Base-by-base conservation (phyloP, 2,329 filamentous ascomycete species). In the Fusarium humuli region DNA sequence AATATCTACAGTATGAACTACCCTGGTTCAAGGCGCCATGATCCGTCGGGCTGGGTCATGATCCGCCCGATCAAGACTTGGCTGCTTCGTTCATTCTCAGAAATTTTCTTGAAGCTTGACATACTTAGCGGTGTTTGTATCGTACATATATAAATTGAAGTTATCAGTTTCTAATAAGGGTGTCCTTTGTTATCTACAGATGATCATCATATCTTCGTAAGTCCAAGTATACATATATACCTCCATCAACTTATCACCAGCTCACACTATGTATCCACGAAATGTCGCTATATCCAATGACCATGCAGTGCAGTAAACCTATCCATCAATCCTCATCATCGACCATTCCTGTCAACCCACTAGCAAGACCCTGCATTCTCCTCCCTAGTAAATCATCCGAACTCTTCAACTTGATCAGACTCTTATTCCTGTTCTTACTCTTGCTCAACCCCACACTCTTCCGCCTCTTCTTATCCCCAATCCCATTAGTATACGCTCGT, bases 291-390 rank as follows among this genome's bases (percentile, higher is more conserved):
- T 27, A 37, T 46, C 20, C 22, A 45, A 49, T 41, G 37, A 61
- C 25, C 47, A 32, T 42, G 27, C 40, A 42, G 7, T 16, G 25
- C 29, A 52, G 18, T 20, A 29, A 42, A 25, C 50, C 37, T 42
- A 41, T 34, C 44, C 14, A 49, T 69, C 70, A 80, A 37, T 81
- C 79, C 20, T 85, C 84, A 59, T 84, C 82, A 3, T 80, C 80
- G 52, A 82, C 80, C 57, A 82, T 66, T 14, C 86, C 84, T 25
- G 86, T 86, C 75, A 89, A 73, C 0, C 86, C 83, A 9, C 84
- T 85, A 5, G 85, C 84, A 22, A 89, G 79, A 2, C 87, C 87
- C 61, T 88, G 83, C 87, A 89, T 89, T 49, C 87, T 81, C 67
- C 87, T 79, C 1, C 85, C 83, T 13, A 89, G 80, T 70, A 89